A percentile compares a stretch with the other conserved stretches of the same genome.
These are phyloP conservation scores for Aspergillus sparsus DNA, from an alignment of 495 filamentous ascomycete genomes.

Conservation along the genomic window DNA sequence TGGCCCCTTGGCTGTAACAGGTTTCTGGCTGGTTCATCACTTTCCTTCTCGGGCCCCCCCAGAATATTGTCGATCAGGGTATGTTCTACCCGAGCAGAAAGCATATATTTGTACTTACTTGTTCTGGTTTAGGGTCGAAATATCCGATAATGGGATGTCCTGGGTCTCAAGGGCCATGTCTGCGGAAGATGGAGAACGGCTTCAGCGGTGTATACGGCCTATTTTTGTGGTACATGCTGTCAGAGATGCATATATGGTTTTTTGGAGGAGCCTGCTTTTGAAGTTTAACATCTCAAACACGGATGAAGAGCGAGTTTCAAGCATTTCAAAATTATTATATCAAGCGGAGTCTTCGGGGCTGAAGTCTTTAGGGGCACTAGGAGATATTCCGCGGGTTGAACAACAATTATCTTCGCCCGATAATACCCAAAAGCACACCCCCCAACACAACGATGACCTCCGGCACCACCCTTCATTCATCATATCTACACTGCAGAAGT, in stretches of 20 bases:
- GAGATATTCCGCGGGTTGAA: slow-evolving; percentile 29
- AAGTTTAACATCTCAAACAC: slow-evolving; percentile 27
- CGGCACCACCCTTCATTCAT: slow-evolving; percentile 36
- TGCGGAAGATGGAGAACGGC: slow-evolving; percentile 35
- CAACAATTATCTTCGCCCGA: slow-evolving; percentile 23
- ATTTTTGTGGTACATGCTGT: slow-evolving; percentile 39
- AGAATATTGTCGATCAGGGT: slow-evolving; percentile 62
- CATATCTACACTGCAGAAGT: slow-evolving; percentile 37
- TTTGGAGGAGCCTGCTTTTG: slow-evolving; percentile 35
- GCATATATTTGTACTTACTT: slow-evolving; percentile 7
- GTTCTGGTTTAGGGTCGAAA: slow-evolving; percentile 48
- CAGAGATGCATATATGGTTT: slow-evolving; percentile 37
- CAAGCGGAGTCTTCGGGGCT: slow-evolving; percentile 22
- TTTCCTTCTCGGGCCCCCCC: slow-evolving; percentile 61
- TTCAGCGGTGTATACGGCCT: slow-evolving; percentile 38
- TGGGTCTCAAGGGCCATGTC: slow-evolving; percentile 50
- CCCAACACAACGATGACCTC: slow-evolving; percentile 26
- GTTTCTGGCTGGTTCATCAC: slow-evolving; percentile 60
- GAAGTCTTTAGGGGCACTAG: slow-evolving; percentile 24
- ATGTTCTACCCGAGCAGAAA: slow-evolving; percentile 24
- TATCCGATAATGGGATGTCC: slow-evolving; percentile 53
- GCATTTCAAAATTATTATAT: slow-evolving; percentile 21
- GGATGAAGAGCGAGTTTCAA: slow-evolving; percentile 17
- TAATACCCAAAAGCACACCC: slow-evolving; percentile 19
- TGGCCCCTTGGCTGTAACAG: slow-evolving; percentile 45